phyloP scores from a whole-genome alignment of 345 rosid species.

The Reutealis trisperma region DNA sequence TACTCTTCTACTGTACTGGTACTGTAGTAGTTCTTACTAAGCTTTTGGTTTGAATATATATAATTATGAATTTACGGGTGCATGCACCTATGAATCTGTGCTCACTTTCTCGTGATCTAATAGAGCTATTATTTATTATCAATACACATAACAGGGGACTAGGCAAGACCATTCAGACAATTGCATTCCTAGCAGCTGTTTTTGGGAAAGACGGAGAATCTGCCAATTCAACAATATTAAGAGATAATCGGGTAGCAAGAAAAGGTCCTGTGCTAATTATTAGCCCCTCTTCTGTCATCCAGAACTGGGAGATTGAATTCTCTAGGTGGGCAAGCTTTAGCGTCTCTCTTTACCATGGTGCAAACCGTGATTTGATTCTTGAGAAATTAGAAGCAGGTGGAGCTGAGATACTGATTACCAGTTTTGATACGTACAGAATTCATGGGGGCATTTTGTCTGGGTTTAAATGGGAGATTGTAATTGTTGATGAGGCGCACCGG shows the following conservation, averaged over 20 bases:
- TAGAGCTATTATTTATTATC: neutral
- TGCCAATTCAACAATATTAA: conserved; percentile 24
- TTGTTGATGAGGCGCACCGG: conserved; percentile 93
- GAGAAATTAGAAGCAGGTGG: conserved; percentile 68
- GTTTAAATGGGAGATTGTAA: conserved; percentile 78
- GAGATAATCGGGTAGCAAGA: conserved; percentile 31
- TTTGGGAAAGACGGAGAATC: conserved; percentile 70
- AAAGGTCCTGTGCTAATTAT: conserved; percentile 67
- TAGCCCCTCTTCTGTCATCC: conserved; percentile 87
- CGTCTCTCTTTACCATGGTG: conserved; percentile 76
- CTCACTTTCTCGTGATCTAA: conserved; percentile 2
- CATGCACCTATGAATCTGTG: neutral
- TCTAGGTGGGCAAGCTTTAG: conserved; percentile 78
- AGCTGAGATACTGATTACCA: conserved; percentile 75
- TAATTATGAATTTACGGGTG: neutral
- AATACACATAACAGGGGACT: conserved; percentile 59
- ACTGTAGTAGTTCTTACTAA: neutral
- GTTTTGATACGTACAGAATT: conserved; percentile 83
- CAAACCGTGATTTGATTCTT: conserved; percentile 68
- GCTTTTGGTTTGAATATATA: neutral
- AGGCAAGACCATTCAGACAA: conserved; percentile 95
- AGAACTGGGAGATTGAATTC: conserved; percentile 92
- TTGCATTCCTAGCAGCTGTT: conserved; percentile 89
- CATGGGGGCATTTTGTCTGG: conserved; percentile 67
- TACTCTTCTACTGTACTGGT: neutral